Evolutionary conservation across 805 yeast genomes (phyloP).

Genomic region (Candida alai): DNA sequence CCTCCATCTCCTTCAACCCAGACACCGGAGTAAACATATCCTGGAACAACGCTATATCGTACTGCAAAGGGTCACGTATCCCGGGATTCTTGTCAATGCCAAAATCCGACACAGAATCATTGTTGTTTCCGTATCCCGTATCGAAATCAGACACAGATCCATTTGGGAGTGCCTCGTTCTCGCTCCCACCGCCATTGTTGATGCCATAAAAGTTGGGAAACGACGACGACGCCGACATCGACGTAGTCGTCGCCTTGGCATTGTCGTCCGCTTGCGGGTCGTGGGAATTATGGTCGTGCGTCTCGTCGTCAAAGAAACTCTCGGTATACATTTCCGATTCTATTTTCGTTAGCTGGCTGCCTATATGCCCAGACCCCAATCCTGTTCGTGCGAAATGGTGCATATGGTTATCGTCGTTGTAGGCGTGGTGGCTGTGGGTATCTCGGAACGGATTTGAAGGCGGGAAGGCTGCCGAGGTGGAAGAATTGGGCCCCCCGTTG

Average conservation of each 20-base stretch:
- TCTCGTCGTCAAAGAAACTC: conserved; percentile 7
- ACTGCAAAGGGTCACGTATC: conserved; percentile 5
- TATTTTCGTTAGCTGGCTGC: conserved; percentile 10
- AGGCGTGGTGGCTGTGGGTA: neutral
- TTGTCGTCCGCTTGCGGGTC: conserved; percentile 6
- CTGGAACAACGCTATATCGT: conserved; percentile 9
- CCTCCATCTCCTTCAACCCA: too few relatives aligned
- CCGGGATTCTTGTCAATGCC: conserved; percentile 3
- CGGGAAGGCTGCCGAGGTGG: conserved; percentile 14
- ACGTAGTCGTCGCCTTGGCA: neutral
- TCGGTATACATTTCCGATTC: conserved; percentile 11
- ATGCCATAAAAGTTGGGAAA: conserved; percentile 10
- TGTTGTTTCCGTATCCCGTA: neutral
- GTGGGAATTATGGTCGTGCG: neutral
- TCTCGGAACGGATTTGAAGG: conserved; percentile 11
- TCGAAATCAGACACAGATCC: conserved; percentile 5
- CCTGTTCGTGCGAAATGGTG: conserved; percentile 12
- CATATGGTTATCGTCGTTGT: conserved; percentile 7
- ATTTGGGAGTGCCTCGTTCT: neutral
- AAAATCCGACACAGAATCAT: conserved; percentile 6
- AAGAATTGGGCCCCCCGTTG: conserved; percentile 9
- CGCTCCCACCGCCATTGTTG: neutral
- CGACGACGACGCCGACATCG: conserved; percentile 11
- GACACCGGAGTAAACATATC: conserved; percentile 9
- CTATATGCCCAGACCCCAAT: conserved; percentile 10